Base-by-base conservation (phyloP, 2,329 filamentous ascomycete species). In the Ophiosphaerella korrae region DNA sequence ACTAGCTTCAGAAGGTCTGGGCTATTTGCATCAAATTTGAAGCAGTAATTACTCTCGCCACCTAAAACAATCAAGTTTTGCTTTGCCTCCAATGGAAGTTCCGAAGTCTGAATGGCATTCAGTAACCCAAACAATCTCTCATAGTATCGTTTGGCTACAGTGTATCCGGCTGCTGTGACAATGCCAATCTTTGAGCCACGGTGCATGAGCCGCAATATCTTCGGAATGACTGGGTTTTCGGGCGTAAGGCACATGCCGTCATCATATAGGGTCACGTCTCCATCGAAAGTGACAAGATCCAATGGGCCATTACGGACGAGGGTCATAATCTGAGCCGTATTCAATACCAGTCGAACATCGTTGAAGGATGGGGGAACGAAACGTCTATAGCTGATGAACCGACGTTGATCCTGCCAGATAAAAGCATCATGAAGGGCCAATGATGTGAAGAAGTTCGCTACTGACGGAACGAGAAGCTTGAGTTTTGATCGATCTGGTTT, bases 291-390 rank as follows among this genome's bases (percentile, higher is more conserved):
- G 46, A 96, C 88, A 3, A 99, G 82, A 62, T 94, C 86, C 7
- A 97, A 81, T 4, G 85, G 82, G 18, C 88, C 87, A 38, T 80
- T 78, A 21, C 84, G 85, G 13, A 91, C 88, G n/a, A 97, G 84
- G 34, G 90, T 91, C 87, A 97, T 92, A 53, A 93, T 82, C 75
- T 99, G 94, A 14, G 94, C 92, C 34, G 94, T 94, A 76, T 99
- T 99, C 62, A 99, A 84, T 44, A 96, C 88, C 21, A 97, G 81
- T 2, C 94, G 87, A 52, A 99, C 86, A 71, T 99, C 94, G 76
- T 99, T 99, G 82, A 99, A 99, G 1, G 90, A 96, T 0, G 94
- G 94, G 1, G 93, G 89, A 2, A 99, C 94, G 70, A 97, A 97
- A 53, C 94, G 87, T 21, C 94, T 84, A 1, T 88, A 91, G 24